Evolutionary conservation across 1,139 yeast genomes (phyloP).

Genomic region (Protomyces gravidus): DNA sequence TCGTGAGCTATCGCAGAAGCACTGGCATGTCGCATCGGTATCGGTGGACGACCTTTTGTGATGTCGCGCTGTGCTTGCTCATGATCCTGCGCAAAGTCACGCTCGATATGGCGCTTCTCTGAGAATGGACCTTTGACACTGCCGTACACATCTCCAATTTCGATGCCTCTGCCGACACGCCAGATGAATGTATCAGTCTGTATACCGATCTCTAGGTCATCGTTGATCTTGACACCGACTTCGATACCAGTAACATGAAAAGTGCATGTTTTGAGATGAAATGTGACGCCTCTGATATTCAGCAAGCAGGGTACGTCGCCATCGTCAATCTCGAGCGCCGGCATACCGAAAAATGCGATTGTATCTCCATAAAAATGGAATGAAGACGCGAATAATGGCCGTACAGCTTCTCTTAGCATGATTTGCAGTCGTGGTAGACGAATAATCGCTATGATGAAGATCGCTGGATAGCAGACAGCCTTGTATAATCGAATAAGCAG

Average conservation of each 20-base stretch:
- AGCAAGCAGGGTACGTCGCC: conserved; percentile 26
- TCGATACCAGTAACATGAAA: conserved; percentile 21
- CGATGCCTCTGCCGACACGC: conserved; percentile 11
- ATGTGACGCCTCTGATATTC: conserved; percentile 16
- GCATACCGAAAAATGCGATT: conserved; percentile 16
- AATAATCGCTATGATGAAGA: conserved; percentile 6
- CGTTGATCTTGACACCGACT: conserved; percentile 23
- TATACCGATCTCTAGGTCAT: conserved; percentile 21
- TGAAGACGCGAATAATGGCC: not conserved
- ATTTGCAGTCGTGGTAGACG: conserved; percentile 2
- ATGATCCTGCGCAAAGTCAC: conserved; percentile 1
- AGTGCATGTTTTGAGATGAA: conserved; percentile 10
- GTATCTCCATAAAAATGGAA: conserved; percentile 18
- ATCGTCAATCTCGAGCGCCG: conserved; percentile 19
- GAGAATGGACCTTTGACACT: conserved; percentile 18
- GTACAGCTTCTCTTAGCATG: not conserved
- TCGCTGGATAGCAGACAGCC: conserved; percentile 8
- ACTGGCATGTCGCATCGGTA: not conserved
- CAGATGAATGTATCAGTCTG: conserved; percentile 19
- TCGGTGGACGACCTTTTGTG: conserved; percentile 9
- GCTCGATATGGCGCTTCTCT: not conserved
- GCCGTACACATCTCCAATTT: conserved; percentile 18
- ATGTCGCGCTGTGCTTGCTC: conserved; percentile 1
- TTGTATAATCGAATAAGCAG: conserved; percentile 2
- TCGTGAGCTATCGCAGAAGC: not conserved